phyloP scores from a whole-genome alignment of 441 rosid genomes.

The Capsella rubella region DNA sequence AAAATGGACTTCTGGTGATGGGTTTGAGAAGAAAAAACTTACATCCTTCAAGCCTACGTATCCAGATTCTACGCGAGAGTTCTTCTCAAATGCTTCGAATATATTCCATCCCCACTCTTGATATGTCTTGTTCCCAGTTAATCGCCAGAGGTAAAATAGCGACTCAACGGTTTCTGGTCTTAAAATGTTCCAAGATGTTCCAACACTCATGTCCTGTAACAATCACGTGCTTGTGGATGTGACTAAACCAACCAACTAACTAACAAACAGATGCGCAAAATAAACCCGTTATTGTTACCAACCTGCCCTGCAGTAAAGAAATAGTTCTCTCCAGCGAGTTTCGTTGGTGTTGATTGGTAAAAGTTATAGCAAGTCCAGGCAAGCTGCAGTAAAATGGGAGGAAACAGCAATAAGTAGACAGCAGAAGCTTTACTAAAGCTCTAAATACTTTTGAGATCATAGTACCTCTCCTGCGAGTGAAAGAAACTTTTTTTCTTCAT shows the following conservation, averaged over 20 bases:
- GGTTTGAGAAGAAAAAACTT: conserved; percentile 43
- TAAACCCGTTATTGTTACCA: conserved; percentile 10
- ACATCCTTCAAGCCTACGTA: conserved; percentile 96
- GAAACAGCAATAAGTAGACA: conserved; percentile 17
- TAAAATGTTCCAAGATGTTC: conserved; percentile 91
- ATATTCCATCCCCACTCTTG: conserved; percentile 99
- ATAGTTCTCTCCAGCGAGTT: conserved; percentile 97
- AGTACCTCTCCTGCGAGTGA: conserved; percentile 95
- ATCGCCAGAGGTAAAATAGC: conserved; percentile 92
- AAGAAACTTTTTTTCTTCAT: conserved; percentile 69
- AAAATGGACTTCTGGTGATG: background rate
- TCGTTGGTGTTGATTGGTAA: conserved; percentile 89
- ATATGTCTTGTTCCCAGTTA: conserved; percentile 93
- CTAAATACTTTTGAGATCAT: conserved; percentile 21
- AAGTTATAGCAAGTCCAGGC: conserved; percentile 99
- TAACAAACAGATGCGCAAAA: background rate
- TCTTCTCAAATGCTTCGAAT: conserved; percentile 92
- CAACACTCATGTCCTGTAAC: conserved; percentile 91
- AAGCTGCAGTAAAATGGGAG: conserved; percentile 61
- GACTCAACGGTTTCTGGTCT: conserved; percentile 98
- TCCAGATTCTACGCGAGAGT: conserved; percentile 84
- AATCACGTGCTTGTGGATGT: conserved; percentile 31
- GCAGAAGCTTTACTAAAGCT: conserved; percentile 16
- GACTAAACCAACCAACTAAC: conserved; percentile 17
- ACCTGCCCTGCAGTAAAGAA: conserved; percentile 83